phyloP scores from a whole-genome alignment of 2,329 filamentous ascomycete genomes.

The Clarireedia monteithiana region DNA sequence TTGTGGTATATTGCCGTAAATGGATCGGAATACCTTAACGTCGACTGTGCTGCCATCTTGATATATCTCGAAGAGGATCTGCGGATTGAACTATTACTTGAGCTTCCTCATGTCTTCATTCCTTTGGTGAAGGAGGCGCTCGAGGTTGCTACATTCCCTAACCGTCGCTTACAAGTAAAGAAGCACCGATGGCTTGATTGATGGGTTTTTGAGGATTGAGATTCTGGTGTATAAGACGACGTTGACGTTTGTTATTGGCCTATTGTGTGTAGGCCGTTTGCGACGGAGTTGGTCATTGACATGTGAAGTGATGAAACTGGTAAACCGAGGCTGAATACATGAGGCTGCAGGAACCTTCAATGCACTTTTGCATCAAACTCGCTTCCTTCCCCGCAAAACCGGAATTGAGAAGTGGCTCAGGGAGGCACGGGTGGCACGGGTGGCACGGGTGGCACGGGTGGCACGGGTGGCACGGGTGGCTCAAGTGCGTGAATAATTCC shows the following conservation, averaged over 20 bases:
- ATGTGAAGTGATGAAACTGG: conserved; percentile 2
- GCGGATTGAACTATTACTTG: conserved; percentile 2
- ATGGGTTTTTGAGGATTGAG: neutral
- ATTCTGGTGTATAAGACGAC: no score
- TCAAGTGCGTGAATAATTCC: no score
- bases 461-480: no score
- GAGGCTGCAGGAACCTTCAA: conserved; percentile 1
- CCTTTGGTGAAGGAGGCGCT: neutral
- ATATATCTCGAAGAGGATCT: neutral
- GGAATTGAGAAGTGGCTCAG: neutral
- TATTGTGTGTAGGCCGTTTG: no score
- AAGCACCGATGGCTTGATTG: neutral
- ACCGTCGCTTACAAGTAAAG: neutral
- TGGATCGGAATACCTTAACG: conserved; percentile 64
- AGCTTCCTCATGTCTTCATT: conserved; percentile 6
- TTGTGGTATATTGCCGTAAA: conserved; percentile 56
- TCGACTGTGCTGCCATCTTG: conserved; percentile 84
- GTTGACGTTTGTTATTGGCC: no score
- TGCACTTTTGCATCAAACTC: neutral
- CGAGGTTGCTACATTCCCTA: conserved; percentile 6
- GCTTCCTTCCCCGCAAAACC: conserved; percentile 6
- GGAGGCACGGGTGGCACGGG: no score
- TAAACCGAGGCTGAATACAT: conserved; percentile 7
- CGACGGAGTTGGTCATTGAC: neutral
- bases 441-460: no score